These are phyloP conservation scores for Trematosphaeria pertusa DNA, from an alignment of 2,329 filamentous ascomycete species.

Conservation along the genomic window DNA sequence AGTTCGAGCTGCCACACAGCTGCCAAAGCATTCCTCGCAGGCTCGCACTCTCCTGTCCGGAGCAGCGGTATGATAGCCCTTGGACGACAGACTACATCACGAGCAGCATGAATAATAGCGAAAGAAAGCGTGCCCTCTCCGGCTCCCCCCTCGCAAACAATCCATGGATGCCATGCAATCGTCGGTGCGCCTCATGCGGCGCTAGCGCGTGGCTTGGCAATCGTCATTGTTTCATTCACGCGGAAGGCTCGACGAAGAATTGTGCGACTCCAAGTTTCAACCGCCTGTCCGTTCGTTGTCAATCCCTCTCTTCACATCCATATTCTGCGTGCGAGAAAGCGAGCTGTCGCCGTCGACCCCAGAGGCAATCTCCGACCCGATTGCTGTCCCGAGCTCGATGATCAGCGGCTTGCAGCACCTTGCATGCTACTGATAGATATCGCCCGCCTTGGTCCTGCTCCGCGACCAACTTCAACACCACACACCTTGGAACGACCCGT, in stretches of 20 bases:
- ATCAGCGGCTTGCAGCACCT: slow-evolving; percentile 1
- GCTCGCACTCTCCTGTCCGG: too few relatives aligned
- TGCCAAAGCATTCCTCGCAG: too few relatives aligned
- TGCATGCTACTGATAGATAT: slow-evolving; percentile 5
- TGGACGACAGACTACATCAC: too few relatives aligned
- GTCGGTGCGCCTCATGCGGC: too few relatives aligned
- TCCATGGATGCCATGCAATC: too few relatives aligned
- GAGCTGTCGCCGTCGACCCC: background rate
- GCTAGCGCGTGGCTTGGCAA: background rate
- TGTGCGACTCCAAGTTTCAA: background rate
- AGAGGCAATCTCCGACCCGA: background rate
- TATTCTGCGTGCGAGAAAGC: background rate
- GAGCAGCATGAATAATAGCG: too few relatives aligned
- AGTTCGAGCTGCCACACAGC: too few relatives aligned
- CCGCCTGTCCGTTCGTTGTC: background rate
- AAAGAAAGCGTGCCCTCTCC: too few relatives aligned
- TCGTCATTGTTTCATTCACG: slow-evolving; percentile 1
- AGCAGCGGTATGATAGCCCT: too few relatives aligned
- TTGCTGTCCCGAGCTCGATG: slow-evolving; percentile 4
- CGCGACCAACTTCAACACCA: slow-evolving; percentile 4
- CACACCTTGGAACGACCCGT: slow-evolving; percentile 10
- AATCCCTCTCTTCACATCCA: background rate
- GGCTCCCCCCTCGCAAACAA: too few relatives aligned
- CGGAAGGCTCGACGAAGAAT: background rate
- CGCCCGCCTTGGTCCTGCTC: slow-evolving; percentile 6